Base-by-base conservation (phyloP, 352 stramenopile species). In the Phytopythium litorale region DNA sequence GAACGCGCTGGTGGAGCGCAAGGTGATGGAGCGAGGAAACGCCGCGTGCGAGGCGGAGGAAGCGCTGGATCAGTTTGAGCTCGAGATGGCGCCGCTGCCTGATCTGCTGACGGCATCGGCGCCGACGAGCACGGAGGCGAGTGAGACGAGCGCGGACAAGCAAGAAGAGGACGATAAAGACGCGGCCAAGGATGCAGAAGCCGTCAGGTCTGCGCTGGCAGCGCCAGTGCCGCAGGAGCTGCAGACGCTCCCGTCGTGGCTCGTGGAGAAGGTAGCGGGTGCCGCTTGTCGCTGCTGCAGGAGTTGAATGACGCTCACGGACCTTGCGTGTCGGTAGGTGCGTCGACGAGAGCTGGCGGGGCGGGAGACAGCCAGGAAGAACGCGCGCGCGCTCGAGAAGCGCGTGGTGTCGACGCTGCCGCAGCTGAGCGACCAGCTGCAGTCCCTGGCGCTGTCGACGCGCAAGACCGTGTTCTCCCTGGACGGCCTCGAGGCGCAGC, bases 341-440 rank as follows among this genome's bases (percentile, higher is more conserved):
- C 81, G 84, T 0, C 72, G 73, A 16, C 71, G 83, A 28, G 85
- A 94, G 52, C 61, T 78, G 38, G 64, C 72, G 13, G 60, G 58
- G n/a, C 83, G 79, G 42, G 66, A 67, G 13, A 63, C 76, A 33
- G 72, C 63, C 2, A 57, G 78, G 38, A 84, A 77, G n/a, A 76
- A 62, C 15, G 78, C 79, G 13, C 70, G 80, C 19, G 64, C 65
- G 1, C 64, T 84, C 42, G 69, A 75, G 37, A 72, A 75, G 51
- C 71, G 82, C 4, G 57, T 92, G 48, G 28, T 88, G 48, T 63
- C 68, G 42, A 90, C 85, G 45, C 68, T 94, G 32, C 85, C 85
- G 30, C 71, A 83, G 60, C 71, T 94, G n/a, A 81, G 79, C 55
- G 81, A 92, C 60, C 82, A 92, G 62, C 57, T 94, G 52, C 73